phyloP scores from a whole-genome alignment of 176 grass and related monocot genomes.

The Cenchrus fungigraminus region DNA sequence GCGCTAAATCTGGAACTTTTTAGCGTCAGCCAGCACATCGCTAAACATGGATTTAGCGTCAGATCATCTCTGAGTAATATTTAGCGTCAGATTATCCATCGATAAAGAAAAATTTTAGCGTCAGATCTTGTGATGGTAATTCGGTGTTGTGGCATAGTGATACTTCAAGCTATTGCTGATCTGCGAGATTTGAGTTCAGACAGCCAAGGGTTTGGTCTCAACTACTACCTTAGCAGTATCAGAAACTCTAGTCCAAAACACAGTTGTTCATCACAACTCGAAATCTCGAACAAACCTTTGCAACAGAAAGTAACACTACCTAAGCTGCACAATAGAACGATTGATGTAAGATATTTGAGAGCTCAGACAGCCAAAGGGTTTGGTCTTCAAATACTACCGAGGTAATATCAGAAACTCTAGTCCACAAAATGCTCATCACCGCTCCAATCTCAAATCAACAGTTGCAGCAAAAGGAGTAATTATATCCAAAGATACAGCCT shows the following conservation, averaged over 20 bases:
- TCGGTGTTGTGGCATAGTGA: no score
- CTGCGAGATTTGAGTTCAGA: constrained; percentile 36
- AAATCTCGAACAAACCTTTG: not conserved
- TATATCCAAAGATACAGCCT: no score
- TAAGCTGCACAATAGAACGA: not conserved
- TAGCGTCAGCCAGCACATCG: no score
- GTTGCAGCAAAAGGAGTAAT: no score
- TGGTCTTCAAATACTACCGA: constrained; percentile 57
- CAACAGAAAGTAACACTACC: not conserved
- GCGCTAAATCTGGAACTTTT: no score
- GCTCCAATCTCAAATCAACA: constrained; percentile 1
- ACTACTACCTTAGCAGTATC: constrained; percentile 30
- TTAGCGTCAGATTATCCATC: no score
- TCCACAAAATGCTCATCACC: constrained; percentile 66
- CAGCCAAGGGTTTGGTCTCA: constrained; percentile 47
- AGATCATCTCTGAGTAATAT: no score
- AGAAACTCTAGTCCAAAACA: constrained; percentile 47
- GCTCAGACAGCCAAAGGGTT: constrained; percentile 79
- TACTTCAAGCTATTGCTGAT: not conserved
- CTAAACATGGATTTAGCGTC: no score
- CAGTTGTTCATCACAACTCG: constrained; percentile 18
- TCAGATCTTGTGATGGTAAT: no score
- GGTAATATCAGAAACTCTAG: constrained; percentile 75
- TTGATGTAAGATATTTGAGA: not conserved
- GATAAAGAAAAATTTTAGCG: no score